These are phyloP conservation scores for Ustilago sp. DNA, from an alignment of 1,284 basidiomycete species.

Conservation along the genomic window DNA sequence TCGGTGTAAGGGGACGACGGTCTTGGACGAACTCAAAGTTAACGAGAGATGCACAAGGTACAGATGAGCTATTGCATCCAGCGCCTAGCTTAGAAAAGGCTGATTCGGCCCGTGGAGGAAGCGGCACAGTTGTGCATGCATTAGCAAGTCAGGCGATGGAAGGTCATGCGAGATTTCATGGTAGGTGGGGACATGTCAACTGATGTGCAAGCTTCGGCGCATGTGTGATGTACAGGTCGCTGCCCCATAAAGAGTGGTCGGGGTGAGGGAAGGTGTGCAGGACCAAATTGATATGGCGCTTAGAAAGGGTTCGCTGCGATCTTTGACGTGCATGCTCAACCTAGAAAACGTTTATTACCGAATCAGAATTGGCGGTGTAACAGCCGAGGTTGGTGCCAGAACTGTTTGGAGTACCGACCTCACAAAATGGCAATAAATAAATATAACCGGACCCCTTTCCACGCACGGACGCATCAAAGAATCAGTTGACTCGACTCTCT, in stretches of 20 bases:
- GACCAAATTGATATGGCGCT: constrained; percentile 29
- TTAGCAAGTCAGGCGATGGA: not conserved
- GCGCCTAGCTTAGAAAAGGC: constrained; percentile 12
- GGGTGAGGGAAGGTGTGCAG: not conserved
- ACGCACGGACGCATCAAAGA: constrained; percentile 15
- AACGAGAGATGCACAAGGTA: not conserved
- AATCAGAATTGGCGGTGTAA: constrained; percentile 1
- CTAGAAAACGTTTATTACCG: not conserved
- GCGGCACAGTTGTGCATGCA: not conserved
- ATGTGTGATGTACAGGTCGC: too few relatives aligned
- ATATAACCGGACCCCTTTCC: not conserved
- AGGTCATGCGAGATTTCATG: constrained; percentile 1
- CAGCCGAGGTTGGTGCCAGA: not conserved
- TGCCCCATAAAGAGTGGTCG: not conserved
- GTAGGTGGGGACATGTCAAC: constrained; percentile 1
- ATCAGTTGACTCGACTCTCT: constrained; percentile 10
- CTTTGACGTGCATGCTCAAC: constrained; percentile 22
- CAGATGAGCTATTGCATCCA: constrained; percentile 36
- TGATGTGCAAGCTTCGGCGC: not conserved
- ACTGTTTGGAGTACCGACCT: not conserved
- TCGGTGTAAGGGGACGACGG: not conserved
- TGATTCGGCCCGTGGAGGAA: not conserved
- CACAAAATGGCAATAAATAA: not conserved
- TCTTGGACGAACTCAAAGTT: not conserved
- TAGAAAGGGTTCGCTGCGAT: constrained; percentile 20